Evolutionary conservation across 306 rosid species (phyloP), one percentile per base, ranked within the genome.

Genomic region (Inga leiocalycina): DNA sequence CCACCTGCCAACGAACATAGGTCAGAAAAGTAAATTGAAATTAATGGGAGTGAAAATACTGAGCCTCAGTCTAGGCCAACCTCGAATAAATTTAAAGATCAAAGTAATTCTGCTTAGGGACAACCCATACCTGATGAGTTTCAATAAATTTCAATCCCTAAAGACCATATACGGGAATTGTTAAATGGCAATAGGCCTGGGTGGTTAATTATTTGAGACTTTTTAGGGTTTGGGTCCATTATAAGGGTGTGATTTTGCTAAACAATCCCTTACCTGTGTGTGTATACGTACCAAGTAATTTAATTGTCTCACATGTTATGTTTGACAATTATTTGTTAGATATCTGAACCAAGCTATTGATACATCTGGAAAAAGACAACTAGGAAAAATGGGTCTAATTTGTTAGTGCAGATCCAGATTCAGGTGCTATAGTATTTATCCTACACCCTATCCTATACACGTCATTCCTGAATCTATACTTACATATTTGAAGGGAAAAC

Each of bases 301-400:
- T 20, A 69, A 20, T 69, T 41, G 44, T 22, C 30, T 16, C 19
- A 20, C 20, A 41, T 19, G 20, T 69, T 69, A 41, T 10, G 71
- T 66, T 66, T 65, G 43, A 65, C 20, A 32, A 27, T 27, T 41
- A 34, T 32, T 32, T 32, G 34, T 32, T 32, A 2, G 34, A 32
- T 32, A 32, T 32, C 2, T 32, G 34, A 32, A 32, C 34, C 3
- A 32, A 32, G 34, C 34, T 32, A 32, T 32, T 32, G 3, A 32
- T 32, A 32, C 34, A 32, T 32, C 34, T 32, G 34, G 34, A 3
- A 32, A 32, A 32, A 32, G 34, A 32, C 34, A 32, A 32, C 34
- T 32, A 32, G 34, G 3, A 32, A 32, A 32, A 32, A 32, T 32
- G 34, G 34, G 34, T 32, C 34, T 32, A 32, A 97, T 78, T 92